Evolutionary conservation across 768 basidiomycete species (phyloP), one percentile per base, ranked within the genome.

Genomic region (Boletus coccyginus): DNA sequence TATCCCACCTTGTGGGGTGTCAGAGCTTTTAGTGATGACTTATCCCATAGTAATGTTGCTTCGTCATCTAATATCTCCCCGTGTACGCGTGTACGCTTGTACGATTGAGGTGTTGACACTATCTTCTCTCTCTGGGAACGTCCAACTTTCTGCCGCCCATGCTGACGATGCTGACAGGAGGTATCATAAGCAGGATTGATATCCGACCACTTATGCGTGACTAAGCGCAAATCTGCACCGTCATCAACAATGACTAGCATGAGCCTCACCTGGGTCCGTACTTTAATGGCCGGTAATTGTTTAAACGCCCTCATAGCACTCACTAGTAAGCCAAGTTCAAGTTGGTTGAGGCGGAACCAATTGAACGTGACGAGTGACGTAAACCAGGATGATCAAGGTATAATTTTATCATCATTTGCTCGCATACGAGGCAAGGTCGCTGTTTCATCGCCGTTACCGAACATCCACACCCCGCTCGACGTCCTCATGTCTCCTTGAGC

Each of bases 401-500:
- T 1, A 36, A 36, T 36, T 14, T 14, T 14, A 36, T 35, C 35
- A 35, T 35, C 35, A 35, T 35, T 35, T 6, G 5, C 35, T 36
- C 35, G 14, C 46, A 53, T 13, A 40, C 39, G 54, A 53, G 47
- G 39, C 24, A 16, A 17, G 3, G 29, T 44, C 47, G 45, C 42
- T 29, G 42, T 52, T 49, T 47, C 44, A 5, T 40, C 41, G 38
- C 16, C 11, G 21, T 29, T 16, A 21, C 16, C 31, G 19, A n/a
- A 53, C 33, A n/a, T 38, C 27, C 45, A 52, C 46, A n/a, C 39
- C 24, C 24, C 9, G 7, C 35, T 52, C 42, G 33, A 50, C 56
- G 27, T 35, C 42, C 44, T 35, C 39, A 66, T 72, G 64, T 55
- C 57, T 39, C 24, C 45, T 32, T 56, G 50, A 63, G 14, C 12